Percentiles rank a stretch among this genome's conserved stretches.
phyloP scores from a whole-genome alignment of 257 asterid genomes.

The Eucommia ulmoides region DNA sequence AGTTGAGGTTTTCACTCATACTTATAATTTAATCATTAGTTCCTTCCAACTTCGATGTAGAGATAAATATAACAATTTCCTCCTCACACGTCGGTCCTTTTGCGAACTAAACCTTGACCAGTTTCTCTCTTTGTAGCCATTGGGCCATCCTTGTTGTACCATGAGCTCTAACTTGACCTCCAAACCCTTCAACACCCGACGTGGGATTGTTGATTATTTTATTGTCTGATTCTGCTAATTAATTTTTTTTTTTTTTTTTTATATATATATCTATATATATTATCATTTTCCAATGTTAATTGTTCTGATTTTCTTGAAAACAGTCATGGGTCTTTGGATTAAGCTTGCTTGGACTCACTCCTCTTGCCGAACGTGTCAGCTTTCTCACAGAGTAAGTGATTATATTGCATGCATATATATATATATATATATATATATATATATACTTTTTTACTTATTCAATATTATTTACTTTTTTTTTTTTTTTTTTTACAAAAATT shows the following conservation, averaged over 20 bases:
- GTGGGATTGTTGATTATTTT: too few relatives aligned
- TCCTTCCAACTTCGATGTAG: too few relatives aligned
- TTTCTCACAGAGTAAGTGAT: constrained; percentile 76
- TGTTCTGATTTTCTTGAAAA: background rate
- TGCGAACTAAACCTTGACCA: too few relatives aligned
- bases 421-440: background rate
- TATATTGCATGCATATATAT: background rate
- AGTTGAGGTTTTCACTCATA: too few relatives aligned
- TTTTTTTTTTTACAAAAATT: background rate
- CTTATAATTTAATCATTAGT: too few relatives aligned
- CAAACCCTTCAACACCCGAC: too few relatives aligned
- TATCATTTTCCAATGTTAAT: background rate
- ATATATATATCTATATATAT: background rate
- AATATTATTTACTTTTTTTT: background rate
- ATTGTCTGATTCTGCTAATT: background rate
- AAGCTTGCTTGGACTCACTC: constrained; percentile 80
- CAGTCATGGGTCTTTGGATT: constrained; percentile 88
- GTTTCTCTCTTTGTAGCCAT: too few relatives aligned
- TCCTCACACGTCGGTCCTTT: too few relatives aligned
- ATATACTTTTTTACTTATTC: background rate
- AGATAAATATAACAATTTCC: too few relatives aligned
- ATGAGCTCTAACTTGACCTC: too few relatives aligned
- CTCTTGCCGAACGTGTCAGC: constrained; percentile 90
- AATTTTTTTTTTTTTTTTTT: background rate
- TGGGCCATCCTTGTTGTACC: too few relatives aligned